phyloP scores from a whole-genome alignment of 2,329 filamentous ascomycete species.

The Ilyonectria destructans region DNA sequence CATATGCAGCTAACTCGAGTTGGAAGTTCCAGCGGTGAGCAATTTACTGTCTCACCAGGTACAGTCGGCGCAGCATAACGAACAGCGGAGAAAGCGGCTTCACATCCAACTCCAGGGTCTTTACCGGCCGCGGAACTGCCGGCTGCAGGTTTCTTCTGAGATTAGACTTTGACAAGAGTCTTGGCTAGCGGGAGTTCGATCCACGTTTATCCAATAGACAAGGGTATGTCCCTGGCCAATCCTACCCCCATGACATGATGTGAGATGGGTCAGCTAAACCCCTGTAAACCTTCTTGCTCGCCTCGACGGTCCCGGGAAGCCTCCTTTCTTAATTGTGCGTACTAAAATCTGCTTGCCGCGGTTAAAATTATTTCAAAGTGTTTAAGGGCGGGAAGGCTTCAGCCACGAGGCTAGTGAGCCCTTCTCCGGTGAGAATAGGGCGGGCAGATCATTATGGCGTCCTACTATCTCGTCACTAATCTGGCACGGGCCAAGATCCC shows the following conservation, averaged over 20 bases:
- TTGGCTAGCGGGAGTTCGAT: not conserved
- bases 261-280: not conserved
- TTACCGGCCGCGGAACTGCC: not conserved
- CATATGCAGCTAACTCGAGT: conserved; percentile 6
- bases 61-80: not conserved
- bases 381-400: not conserved
- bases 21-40: not conserved
- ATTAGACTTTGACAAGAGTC: not conserved
- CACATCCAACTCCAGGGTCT: not conserved
- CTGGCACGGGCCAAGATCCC: not conserved
- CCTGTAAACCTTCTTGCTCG: conserved; percentile 14
- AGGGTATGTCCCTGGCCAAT: not conserved
- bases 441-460: not conserved
- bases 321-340: not conserved
- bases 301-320: not conserved
- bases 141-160: not conserved
- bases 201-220: not conserved
- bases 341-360: not conserved
- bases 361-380: not conserved
- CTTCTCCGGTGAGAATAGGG: not conserved
- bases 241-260: conserved; percentile 7
- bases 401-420: not conserved
- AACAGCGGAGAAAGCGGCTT: not conserved
- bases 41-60: not conserved
- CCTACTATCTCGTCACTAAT: not conserved